Base-by-base conservation (phyloP, 352 stramenopile species). In the Pythium periplocum region DNA sequence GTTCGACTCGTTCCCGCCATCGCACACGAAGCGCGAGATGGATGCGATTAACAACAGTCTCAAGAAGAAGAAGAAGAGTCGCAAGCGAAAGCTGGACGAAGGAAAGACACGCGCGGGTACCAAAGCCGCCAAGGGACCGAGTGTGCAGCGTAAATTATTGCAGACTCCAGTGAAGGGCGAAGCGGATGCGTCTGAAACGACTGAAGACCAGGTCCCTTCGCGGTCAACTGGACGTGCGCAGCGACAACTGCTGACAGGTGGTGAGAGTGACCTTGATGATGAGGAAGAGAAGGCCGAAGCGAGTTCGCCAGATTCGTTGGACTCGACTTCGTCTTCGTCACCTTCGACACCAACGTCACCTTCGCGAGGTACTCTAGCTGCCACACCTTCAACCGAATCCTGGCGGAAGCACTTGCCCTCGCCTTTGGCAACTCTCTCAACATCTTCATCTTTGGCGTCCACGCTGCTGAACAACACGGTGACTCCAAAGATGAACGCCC, bases 21-120 rank as follows among this genome's bases (percentile, higher is more conserved):
- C 66, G 37, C 68, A 86, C 37, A 68, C 73, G 2, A 83, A 83
- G 40, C 75, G 76, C 17, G 73, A 90, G 34, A 84, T 92, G 10
- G 73, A 87, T 40, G 74, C 79, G 2, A 94, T 94, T 60, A 94
- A 94, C 61, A 86, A 91, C 55, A 89, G 72, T 37, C 61, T 94
- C 40, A 87, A 84, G 43, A 68, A 75, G 12, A 87, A 86, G 52
- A 77, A 71, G 39, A 64, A 83, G 8, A 58, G 65, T 48, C 66
- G 76, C 17, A 82, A 83, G 43, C 70, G 78, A 32, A 87, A 87
- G 66, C 44, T 72, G 10, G 72, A 88, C 2, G 75, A 81, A 2
- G 71, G 38, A 10, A 57, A 68, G 33, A 38, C 46, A 30, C 55
- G 55, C 2, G 31, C 38, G 5, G 31, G 32, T 2, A 60, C 33